Conservation (phyloP, 2,329 filamentous ascomycete species). For the Fusarium poae region DNA sequence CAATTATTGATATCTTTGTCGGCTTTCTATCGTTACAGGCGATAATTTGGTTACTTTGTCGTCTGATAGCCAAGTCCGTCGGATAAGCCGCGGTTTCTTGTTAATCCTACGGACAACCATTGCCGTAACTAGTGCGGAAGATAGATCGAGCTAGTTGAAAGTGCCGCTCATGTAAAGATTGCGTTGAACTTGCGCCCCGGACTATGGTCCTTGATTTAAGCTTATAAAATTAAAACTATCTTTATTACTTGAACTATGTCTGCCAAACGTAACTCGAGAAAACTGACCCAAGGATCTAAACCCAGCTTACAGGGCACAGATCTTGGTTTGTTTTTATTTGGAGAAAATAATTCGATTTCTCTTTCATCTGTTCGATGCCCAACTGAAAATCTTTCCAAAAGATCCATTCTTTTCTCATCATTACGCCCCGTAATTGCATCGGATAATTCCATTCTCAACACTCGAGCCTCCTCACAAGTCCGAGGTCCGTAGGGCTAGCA, state of each 20-base stretch:
- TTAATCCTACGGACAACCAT: neutral
- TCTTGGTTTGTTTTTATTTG: neutral
- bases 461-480: neutral
- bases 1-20: too few species aligned
- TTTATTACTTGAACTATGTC: neutral
- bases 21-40: neutral
- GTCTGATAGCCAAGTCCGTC: constrained; percentile 3
- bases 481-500: constrained; percentile 21
- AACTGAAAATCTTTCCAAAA: neutral
- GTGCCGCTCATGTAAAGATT: neutral
- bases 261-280: neutral
- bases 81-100: neutral
- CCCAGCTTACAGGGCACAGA: neutral
- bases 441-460: neutral
- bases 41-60: neutral
- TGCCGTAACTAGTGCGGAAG: neutral
- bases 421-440: neutral
- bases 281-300: neutral
- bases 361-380: neutral
- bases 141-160: neutral
- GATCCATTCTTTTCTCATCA: neutral
- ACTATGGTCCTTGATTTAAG: neutral
- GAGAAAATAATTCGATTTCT: neutral
- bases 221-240: neutral
- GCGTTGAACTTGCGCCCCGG: too few species aligned